phyloP scores from a whole-genome alignment of 306 rosid species.

The Canavalia ensiformis region DNA sequence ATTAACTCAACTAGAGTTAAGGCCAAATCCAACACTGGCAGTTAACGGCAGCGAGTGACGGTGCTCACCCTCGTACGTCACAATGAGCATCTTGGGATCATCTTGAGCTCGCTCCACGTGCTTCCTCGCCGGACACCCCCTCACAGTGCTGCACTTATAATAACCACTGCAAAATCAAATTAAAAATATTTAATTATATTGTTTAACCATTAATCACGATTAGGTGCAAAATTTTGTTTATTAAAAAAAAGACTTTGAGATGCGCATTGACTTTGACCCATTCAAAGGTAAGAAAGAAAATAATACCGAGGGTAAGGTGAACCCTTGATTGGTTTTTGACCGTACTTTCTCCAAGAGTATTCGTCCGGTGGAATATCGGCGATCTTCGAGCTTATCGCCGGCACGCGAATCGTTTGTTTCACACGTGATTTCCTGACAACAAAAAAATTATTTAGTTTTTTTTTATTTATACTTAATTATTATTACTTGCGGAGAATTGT shows the following conservation, averaged over 20 bases:
- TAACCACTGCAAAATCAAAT: slow-evolving; percentile 62
- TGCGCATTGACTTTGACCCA: slow-evolving; percentile 37
- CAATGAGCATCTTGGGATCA: slow-evolving; percentile 56
- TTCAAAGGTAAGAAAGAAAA: background rate
- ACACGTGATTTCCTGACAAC: slow-evolving; percentile 64
- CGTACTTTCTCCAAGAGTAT: slow-evolving; percentile 83
- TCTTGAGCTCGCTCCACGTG: slow-evolving; percentile 77
- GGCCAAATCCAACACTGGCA: slow-evolving; percentile 1
- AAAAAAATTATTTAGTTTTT: background rate
- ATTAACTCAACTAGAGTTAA: background rate
- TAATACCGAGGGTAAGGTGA: slow-evolving; percentile 79
- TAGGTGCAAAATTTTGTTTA: too few species aligned
- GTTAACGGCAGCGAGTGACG: slow-evolving; percentile 42
- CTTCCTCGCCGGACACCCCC: slow-evolving; percentile 87
- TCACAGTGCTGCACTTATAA: slow-evolving; percentile 78
- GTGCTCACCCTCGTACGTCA: slow-evolving; percentile 57
- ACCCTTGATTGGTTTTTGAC: slow-evolving; percentile 89
- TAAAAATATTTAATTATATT: background rate
- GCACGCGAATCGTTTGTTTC: slow-evolving; percentile 66
- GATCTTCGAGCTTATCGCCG: slow-evolving; percentile 70
- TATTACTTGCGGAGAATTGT: background rate
- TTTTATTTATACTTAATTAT: background rate
- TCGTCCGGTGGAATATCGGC: slow-evolving; percentile 87
- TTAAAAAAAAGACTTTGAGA: background rate
- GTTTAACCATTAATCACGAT: background rate